Conservation (phyloP, 1,139 yeast genomes). For the Groenewaldozyma auringiensis region DNA sequence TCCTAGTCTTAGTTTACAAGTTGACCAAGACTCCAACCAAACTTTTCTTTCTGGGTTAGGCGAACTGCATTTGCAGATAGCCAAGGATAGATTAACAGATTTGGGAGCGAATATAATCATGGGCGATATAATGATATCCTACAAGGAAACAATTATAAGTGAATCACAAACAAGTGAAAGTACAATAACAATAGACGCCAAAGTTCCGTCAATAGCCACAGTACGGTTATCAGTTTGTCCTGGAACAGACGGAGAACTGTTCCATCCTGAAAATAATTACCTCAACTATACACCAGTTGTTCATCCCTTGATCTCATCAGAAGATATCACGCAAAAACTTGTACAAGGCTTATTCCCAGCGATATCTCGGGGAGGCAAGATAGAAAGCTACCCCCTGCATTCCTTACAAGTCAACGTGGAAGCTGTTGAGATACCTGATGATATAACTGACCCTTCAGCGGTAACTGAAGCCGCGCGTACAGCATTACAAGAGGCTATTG, state of each 20-base stretch:
- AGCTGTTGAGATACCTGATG: constrained; percentile 49
- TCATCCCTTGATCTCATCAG: constrained; percentile 9
- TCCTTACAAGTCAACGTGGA: constrained; percentile 49
- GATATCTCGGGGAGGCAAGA: constrained; percentile 70
- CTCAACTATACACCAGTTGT: constrained; percentile 30
- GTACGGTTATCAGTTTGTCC: constrained; percentile 46
- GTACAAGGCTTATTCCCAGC: constrained; percentile 49
- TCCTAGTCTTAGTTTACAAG: constrained; percentile 58
- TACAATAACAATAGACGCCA: constrained; percentile 21
- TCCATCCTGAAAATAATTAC: constrained; percentile 33
- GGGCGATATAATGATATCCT: constrained; percentile 81
- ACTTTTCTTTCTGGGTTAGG: constrained; percentile 92
- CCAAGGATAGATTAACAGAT: constrained; percentile 69
- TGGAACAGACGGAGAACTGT: constrained; percentile 25
- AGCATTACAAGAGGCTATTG: constrained; percentile 37
- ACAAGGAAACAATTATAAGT: constrained; percentile 56
- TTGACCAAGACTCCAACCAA: constrained; percentile 86
- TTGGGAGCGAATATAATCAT: constrained; percentile 75
- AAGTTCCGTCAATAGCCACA: constrained; percentile 15
- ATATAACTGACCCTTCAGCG: constrained; percentile 36
- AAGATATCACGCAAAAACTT: constrained; percentile 28
- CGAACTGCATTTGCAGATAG: constrained; percentile 84
- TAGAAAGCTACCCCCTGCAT: constrained; percentile 55
- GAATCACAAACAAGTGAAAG: constrained; percentile 11
- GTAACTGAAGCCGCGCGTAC: constrained; percentile 41